Evolutionary conservation across 2,329 filamentous ascomycete species (phyloP).

Genomic region (Neonectria punicea): DNA sequence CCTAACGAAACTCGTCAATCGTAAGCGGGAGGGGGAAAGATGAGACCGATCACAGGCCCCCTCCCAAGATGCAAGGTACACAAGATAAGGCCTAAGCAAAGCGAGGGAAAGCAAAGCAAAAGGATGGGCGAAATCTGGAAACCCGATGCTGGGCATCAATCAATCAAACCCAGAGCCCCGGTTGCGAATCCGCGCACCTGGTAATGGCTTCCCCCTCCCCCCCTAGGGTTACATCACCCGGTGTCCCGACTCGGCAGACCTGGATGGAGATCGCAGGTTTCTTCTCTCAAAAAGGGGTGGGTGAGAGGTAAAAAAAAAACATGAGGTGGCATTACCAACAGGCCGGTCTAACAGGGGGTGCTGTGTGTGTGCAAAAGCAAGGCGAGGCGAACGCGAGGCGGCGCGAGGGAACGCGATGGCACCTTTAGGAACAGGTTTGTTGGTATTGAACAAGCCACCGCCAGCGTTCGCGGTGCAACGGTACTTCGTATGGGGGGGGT

Average conservation of each 20-base stretch:
- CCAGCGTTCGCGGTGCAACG: background rate
- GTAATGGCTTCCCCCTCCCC: conserved; percentile 1
- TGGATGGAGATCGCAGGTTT: conserved; percentile 6
- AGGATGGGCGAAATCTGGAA: conserved; percentile 4
- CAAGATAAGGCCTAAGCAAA: conserved; percentile 1
- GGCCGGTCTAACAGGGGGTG: background rate
- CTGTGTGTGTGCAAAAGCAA: background rate
- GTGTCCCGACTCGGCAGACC: conserved; percentile 10
- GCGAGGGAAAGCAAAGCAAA: background rate
- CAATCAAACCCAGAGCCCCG: background rate
- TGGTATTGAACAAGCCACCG: background rate
- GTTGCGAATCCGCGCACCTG: conserved; percentile 15
- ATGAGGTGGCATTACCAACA: background rate
- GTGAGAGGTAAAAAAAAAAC: too few relatives aligned
- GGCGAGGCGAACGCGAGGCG: background rate
- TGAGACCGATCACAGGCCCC: background rate
- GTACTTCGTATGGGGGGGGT: background rate
- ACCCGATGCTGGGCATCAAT: background rate
- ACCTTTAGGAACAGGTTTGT: conserved; percentile 1
- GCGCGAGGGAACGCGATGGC: background rate
- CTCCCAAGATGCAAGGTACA: conserved; percentile 15
- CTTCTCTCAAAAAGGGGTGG: background rate
- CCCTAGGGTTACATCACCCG: conserved; percentile 17
- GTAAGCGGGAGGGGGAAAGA: background rate
- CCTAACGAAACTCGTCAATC: background rate